These are phyloP conservation scores for Withania somnifera DNA, from an alignment of 305 asterid species.

Conservation along the genomic window DNA sequence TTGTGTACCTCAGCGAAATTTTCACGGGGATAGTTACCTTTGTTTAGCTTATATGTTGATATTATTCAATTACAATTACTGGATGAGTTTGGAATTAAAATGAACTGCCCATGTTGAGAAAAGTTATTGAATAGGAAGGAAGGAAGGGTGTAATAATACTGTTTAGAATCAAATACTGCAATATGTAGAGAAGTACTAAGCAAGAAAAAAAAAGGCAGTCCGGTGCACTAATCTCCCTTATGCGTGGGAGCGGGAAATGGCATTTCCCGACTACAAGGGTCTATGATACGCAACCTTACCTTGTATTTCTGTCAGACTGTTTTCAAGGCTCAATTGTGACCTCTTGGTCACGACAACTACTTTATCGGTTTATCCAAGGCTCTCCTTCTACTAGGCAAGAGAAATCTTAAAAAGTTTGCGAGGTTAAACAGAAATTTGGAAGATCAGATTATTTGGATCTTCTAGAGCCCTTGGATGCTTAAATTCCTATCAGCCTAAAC, in stretches of 20 bases:
- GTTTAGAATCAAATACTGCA: neutral
- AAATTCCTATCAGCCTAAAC: neutral
- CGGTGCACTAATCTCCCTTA: no score
- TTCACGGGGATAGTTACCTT: neutral
- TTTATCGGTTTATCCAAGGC: no score
- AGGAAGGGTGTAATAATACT: neutral
- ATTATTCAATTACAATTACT: neutral
- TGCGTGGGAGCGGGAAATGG: no score
- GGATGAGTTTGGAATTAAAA: neutral
- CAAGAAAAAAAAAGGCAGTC: no score
- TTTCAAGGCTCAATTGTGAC: no score
- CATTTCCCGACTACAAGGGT: no score
- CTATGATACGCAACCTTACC: no score
- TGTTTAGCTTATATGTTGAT: neutral
- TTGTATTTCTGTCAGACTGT: no score
- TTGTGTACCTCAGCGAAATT: neutral
- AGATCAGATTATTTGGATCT: neutral
- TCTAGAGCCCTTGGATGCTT: neutral
- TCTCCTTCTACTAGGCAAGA: neutral
- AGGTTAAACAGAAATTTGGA: neutral
- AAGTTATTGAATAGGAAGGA: neutral
- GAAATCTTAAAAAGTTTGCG: neutral
- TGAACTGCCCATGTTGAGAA: neutral
- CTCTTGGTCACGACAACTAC: no score
- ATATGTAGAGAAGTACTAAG: neutral